A percentile compares a stretch with the other conserved stretches of the same genome.
Conservation (phyloP, 1,139 yeast genomes). For the Candida mesenterica region DNA sequence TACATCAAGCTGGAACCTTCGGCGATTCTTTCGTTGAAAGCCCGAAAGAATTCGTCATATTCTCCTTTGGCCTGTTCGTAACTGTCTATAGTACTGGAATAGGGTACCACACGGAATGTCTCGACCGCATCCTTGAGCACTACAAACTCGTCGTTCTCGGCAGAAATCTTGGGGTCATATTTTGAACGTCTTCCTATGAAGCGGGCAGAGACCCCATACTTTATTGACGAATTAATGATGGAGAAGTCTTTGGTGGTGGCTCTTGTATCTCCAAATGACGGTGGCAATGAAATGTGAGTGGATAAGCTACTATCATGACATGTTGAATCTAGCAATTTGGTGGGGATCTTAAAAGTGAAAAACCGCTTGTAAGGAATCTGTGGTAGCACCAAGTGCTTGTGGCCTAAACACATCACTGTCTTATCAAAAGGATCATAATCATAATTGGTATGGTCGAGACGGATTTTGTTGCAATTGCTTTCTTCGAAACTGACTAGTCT, state of each 20-base stretch:
- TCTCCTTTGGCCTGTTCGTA: constrained; percentile 13
- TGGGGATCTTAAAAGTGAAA: constrained; percentile 25
- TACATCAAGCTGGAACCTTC: constrained; percentile 17
- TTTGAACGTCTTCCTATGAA: constrained; percentile 22
- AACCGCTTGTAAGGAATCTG: constrained; percentile 14
- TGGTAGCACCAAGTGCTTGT: constrained; percentile 9
- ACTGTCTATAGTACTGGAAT: neutral
- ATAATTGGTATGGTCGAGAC: neutral
- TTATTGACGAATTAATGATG: constrained; percentile 14
- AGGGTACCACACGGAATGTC: constrained; percentile 29
- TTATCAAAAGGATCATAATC: constrained; percentile 29
- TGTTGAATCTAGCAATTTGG: constrained; percentile 20
- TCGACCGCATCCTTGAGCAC: constrained; percentile 34
- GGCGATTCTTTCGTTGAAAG: constrained; percentile 10
- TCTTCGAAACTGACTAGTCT: constrained; percentile 13
- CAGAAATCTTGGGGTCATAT: constrained; percentile 18
- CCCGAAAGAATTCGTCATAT: constrained; percentile 11
- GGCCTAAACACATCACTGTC: constrained; percentile 16
- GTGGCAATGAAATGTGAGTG: constrained; percentile 22
- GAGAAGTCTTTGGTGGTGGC: constrained; percentile 17
- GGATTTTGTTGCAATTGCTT: neutral
- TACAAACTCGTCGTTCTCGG: constrained; percentile 34
- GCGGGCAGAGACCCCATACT: constrained; percentile 21
- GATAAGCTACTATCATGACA: constrained; percentile 20
- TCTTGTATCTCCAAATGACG: constrained; percentile 20